Evolutionary conservation across 2,329 filamentous ascomycete species (phyloP).

Genomic region (Diaporthe citrichinensis): DNA sequence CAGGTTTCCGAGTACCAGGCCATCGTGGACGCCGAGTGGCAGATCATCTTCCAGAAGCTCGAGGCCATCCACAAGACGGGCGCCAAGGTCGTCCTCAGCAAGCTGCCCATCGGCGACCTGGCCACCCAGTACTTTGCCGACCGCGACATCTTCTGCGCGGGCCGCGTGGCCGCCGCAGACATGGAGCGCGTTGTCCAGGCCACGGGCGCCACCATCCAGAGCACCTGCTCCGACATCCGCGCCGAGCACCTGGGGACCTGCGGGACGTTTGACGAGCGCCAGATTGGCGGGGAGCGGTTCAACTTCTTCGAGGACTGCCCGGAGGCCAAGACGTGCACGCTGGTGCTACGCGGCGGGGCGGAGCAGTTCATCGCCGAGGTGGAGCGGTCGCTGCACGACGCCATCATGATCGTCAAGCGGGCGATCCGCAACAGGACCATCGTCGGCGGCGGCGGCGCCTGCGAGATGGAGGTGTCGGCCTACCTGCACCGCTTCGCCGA

Average conservation of each 20-base stretch:
- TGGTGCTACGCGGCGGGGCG: slow-evolving; percentile 93
- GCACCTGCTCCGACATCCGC: slow-evolving; percentile 95
- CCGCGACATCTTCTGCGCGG: slow-evolving; percentile 97
- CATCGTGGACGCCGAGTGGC: slow-evolving; percentile 99
- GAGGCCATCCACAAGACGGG: slow-evolving; percentile 94
- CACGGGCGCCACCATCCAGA: slow-evolving; percentile 92
- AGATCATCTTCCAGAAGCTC: slow-evolving; percentile 99
- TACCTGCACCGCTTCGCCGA: slow-evolving; percentile 95
- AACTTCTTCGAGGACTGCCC: slow-evolving; percentile 99
- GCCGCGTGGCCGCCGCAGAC: slow-evolving; percentile 90
- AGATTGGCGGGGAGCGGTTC: slow-evolving; percentile 97
- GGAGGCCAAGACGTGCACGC: slow-evolving; percentile 94
- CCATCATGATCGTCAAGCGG: slow-evolving; percentile 99
- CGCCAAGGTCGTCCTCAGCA: slow-evolving; percentile 97
- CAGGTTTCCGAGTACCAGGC: slow-evolving; percentile 99
- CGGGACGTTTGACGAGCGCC: slow-evolving; percentile 91
- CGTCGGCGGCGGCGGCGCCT: slow-evolving; percentile 93
- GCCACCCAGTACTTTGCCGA: slow-evolving; percentile 99
- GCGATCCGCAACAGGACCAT: slow-evolving; percentile 95
- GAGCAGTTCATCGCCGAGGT: slow-evolving; percentile 99
- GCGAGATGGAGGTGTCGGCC: slow-evolving; percentile 96
- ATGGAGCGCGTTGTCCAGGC: slow-evolving; percentile 97
- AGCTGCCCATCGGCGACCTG: slow-evolving; percentile 96
- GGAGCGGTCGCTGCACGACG: slow-evolving; percentile 96
- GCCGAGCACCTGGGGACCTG: slow-evolving; percentile 91